phyloP scores from a whole-genome alignment of 257 asterid genomes.

The Ocimum tenuiflorum region DNA sequence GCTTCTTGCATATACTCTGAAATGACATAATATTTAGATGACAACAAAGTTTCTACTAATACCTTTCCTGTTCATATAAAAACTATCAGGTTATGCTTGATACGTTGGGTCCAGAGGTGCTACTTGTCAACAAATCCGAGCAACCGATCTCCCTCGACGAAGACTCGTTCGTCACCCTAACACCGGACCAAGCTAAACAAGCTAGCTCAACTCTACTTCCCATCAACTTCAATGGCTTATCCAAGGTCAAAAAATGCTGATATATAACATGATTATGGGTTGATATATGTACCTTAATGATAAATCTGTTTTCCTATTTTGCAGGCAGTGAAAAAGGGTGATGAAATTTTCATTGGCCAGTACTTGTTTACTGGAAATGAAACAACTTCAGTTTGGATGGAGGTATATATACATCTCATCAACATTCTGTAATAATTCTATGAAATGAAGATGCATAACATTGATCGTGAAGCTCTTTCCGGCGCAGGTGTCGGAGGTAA shows the following conservation, averaged over 20 bases:
- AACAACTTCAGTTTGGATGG: slow-evolving; percentile 58
- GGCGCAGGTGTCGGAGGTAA: slow-evolving; percentile 64
- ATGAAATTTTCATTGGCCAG: slow-evolving; percentile 57
- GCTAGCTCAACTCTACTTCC: slow-evolving; percentile 60
- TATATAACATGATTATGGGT: too few species aligned
- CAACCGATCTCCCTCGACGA: slow-evolving; percentile 48
- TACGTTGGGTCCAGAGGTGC: slow-evolving; percentile 72
- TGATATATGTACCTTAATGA: too few species aligned
- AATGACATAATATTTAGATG: too few species aligned
- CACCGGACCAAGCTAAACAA: slow-evolving; percentile 56
- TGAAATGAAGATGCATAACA: background rate
- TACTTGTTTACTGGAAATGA: slow-evolving; percentile 61
- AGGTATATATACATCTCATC: slow-evolving; percentile 32
- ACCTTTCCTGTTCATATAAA: too few species aligned
- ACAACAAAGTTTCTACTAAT: too few species aligned
- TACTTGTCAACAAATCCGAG: slow-evolving; percentile 50
- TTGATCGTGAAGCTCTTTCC: slow-evolving; percentile 12
- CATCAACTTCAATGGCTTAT: slow-evolving; percentile 48
- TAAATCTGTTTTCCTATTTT: background rate
- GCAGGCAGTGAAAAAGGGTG: slow-evolving; percentile 47
- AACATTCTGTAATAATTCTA: background rate
- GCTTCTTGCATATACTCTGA: background rate
- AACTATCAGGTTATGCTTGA: slow-evolving; percentile 77
- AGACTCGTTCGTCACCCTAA: slow-evolving; percentile 40
- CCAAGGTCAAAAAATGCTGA: slow-evolving; percentile 40